Evolutionary conservation across 2,329 filamentous ascomycete species (phyloP).

Genomic region (Phialophora expanda): DNA sequence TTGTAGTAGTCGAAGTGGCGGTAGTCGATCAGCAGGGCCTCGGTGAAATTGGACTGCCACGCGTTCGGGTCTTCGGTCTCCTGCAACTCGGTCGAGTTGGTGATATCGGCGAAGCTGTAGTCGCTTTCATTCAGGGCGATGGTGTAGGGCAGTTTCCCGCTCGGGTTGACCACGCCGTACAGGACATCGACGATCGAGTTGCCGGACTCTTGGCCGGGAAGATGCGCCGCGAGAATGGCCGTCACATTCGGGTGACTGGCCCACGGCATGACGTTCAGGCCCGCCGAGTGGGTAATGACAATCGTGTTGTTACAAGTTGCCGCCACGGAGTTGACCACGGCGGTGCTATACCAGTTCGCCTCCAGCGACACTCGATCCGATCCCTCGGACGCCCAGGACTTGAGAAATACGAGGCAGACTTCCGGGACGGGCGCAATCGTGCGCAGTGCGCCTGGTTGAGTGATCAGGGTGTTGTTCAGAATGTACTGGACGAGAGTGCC

Average conservation of each 20-base stretch:
- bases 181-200: constrained; percentile 81
- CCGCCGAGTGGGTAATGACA: constrained; percentile 54
- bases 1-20: constrained; percentile 71
- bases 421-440: constrained; percentile 46
- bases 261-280: constrained; percentile 48
- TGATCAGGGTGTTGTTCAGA: constrained; percentile 53
- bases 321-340: constrained; percentile 54
- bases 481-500: constrained; percentile 42
- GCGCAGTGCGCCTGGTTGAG: constrained; percentile 17
- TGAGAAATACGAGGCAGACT: constrained; percentile 65
- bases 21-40: constrained; percentile 84
- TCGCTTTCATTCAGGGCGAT: constrained; percentile 71
- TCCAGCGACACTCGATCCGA: constrained; percentile 50
- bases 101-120: constrained; percentile 69
- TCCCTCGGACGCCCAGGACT: constrained; percentile 57
- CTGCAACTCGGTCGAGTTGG: constrained; percentile 42
- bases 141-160: constrained; percentile 78
- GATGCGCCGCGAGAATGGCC: constrained; percentile 79
- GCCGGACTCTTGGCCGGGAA: constrained; percentile 83
- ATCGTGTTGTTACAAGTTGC: constrained; percentile 58
- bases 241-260: constrained; percentile 66
- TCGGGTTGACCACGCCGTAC: constrained; percentile 78
- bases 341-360: constrained; percentile 51
- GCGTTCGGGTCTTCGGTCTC: constrained; percentile 48
- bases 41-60: constrained; percentile 74